Evolutionary conservation across 495 filamentous ascomycete species (phyloP).

Genomic region (Daldinia decipiens): DNA sequence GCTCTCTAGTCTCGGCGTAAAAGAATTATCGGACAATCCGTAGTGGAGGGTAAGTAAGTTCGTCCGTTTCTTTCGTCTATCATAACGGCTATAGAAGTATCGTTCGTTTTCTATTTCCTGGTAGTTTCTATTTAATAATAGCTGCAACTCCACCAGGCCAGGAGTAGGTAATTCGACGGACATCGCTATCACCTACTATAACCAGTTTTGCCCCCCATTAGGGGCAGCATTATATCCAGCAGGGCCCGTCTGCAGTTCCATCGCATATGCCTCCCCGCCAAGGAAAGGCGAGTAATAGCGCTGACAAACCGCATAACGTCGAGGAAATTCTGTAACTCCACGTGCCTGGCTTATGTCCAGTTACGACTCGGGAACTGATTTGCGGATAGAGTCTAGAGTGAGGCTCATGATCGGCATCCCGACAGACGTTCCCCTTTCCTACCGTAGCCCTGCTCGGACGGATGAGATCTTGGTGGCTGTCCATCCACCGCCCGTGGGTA

Average conservation of each 20-base stretch:
- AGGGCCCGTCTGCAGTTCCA: slow-evolving; percentile 44
- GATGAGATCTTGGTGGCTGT: slow-evolving; percentile 25
- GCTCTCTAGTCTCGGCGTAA: slow-evolving; percentile 19
- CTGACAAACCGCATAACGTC: slow-evolving; percentile 28
- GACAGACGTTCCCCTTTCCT: slow-evolving; percentile 23
- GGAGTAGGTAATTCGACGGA: not conserved
- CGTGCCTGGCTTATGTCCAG: slow-evolving; percentile 36
- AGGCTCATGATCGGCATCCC: slow-evolving; percentile 41
- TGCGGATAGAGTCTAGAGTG: slow-evolving; percentile 28
- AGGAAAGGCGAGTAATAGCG: slow-evolving; percentile 24
- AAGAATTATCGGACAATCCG: slow-evolving; percentile 3
- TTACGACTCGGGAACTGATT: slow-evolving; percentile 41
- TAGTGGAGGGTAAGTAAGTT: slow-evolving; percentile 26
- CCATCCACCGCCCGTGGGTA: slow-evolving; percentile 8
- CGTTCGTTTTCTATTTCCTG: slow-evolving; percentile 27
- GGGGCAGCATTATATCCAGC: slow-evolving; percentile 31
- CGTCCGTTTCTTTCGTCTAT: not conserved
- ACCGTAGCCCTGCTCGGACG: slow-evolving; percentile 21
- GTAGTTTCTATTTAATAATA: slow-evolving; percentile 37
- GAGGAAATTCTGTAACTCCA: slow-evolving; percentile 28
- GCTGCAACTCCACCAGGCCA: slow-evolving; percentile 25
- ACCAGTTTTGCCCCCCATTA: slow-evolving; percentile 36
- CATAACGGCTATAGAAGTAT: slow-evolving; percentile 6
- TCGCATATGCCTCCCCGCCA: slow-evolving; percentile 39
- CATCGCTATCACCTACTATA: slow-evolving; percentile 43